These are phyloP conservation scores for Piper betle DNA, from an alignment of 164 flowering plant genomes.

Conservation along the genomic window DNA sequence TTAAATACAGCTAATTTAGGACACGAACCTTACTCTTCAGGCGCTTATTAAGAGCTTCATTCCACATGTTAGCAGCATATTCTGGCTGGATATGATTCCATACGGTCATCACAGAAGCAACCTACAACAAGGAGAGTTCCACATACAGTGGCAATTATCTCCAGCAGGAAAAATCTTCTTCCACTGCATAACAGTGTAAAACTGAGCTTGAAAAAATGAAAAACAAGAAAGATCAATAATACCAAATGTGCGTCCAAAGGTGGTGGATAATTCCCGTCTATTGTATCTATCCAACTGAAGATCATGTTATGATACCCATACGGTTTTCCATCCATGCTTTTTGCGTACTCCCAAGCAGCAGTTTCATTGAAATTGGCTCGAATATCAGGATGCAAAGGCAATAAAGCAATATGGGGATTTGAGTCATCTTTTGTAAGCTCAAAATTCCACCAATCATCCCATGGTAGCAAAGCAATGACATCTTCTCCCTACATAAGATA, in stretches of 20 bases:
- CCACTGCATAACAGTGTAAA: background rate
- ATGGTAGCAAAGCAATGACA: conserved; percentile 67
- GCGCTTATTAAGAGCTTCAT: conserved; percentile 91
- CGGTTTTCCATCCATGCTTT: conserved; percentile 63
- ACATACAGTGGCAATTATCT: background rate
- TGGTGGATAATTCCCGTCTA: conserved; percentile 68
- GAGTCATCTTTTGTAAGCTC: conserved; percentile 79
- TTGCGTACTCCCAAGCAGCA: conserved; percentile 98
- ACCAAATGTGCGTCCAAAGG: conserved; percentile 97
- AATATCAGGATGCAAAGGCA: conserved; percentile 79
- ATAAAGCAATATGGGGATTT: conserved; percentile 90
- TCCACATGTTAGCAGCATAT: conserved; percentile 94
- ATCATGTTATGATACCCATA: conserved; percentile 95
- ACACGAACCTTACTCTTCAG: conserved; percentile 68
- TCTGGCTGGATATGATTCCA: conserved; percentile 76
- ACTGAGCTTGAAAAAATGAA: background rate
- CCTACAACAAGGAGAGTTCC: conserved; percentile 25
- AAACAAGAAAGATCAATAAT: conserved; percentile 3
- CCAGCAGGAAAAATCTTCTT: background rate
- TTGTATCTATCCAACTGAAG: conserved; percentile 98
- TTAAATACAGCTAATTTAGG: background rate
- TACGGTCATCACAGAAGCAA: conserved; percentile 89
- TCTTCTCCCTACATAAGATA: conserved; percentile 56
- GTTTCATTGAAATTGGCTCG: conserved; percentile 82
- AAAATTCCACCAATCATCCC: conserved; percentile 99